phyloP scores from a whole-genome alignment of 2,329 filamentous ascomycete species.

The Teratosphaeria pseudoeucalypti region DNA sequence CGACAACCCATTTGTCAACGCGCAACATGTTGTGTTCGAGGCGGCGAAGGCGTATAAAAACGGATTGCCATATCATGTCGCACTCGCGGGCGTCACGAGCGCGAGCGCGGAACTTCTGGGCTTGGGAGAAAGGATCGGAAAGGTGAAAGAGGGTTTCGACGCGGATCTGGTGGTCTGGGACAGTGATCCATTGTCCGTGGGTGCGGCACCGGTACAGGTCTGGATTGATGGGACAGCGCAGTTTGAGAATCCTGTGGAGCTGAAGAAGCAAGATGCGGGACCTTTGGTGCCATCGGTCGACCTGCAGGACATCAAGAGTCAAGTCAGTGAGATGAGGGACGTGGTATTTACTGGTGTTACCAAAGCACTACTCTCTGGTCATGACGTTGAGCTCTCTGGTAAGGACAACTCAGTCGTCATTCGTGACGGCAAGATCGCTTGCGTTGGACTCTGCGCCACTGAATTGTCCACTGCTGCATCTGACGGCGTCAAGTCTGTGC shows the following conservation, averaged over 20 bases:
- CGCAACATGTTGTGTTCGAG: slow-evolving; percentile 58
- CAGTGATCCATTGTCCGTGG: slow-evolving; percentile 30
- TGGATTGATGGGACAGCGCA: slow-evolving; percentile 39
- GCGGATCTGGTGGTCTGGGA: slow-evolving; percentile 36
- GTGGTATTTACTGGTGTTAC: slow-evolving; percentile 49
- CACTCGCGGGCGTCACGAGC: slow-evolving; percentile 30
- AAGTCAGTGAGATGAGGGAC: slow-evolving; percentile 18
- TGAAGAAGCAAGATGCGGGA: slow-evolving; percentile 39
- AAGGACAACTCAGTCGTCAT: slow-evolving; percentile 32
- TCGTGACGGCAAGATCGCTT: slow-evolving; percentile 44
- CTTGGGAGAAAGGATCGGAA: slow-evolving; percentile 30
- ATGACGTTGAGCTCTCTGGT: slow-evolving; percentile 3
- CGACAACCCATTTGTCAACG: slow-evolving; percentile 60
- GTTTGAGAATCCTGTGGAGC: slow-evolving; percentile 40
- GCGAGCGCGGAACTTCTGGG: slow-evolving; percentile 31
- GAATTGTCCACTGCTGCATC: slow-evolving; percentile 33
- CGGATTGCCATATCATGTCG: slow-evolving; percentile 32
- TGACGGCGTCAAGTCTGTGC: slow-evolving; percentile 31
- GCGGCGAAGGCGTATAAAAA: slow-evolving; percentile 35
- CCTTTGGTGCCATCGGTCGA: slow-evolving; percentile 33
- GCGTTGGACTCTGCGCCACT: slow-evolving; percentile 43
- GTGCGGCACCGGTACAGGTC: slow-evolving; percentile 31
- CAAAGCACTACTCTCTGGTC: slow-evolving; percentile 40
- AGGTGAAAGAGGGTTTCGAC: slow-evolving; percentile 31
- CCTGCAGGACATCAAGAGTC: slow-evolving; percentile 29